phyloP scores from a whole-genome alignment of 192 early-diverging fungal genomes.

The Piromyces finnis region DNA sequence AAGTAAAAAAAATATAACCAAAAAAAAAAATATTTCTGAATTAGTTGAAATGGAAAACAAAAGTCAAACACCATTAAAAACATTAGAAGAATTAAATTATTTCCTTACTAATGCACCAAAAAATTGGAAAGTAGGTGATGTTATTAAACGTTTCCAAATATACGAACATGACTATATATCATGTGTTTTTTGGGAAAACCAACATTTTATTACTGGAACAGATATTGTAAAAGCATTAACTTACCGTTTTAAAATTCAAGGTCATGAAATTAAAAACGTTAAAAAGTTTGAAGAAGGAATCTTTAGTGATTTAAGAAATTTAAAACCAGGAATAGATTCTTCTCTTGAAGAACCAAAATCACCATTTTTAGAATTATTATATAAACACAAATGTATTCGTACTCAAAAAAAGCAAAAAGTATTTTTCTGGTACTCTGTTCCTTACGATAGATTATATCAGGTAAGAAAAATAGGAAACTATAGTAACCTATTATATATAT shows the following conservation, averaged over 20 bases:
- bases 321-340: slow-evolving; percentile 85
- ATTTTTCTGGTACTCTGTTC: slow-evolving; percentile 92
- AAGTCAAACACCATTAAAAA: background rate
- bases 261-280: slow-evolving; percentile 62
- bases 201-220: slow-evolving; percentile 87
- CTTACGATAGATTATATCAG: slow-evolving; percentile 68
- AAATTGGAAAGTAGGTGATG: slow-evolving; percentile 39
- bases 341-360: slow-evolving; percentile 82
- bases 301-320: slow-evolving; percentile 83
- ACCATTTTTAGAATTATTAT: slow-evolving; percentile 82
- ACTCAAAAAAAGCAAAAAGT: slow-evolving; percentile 99
- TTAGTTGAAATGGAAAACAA: background rate
- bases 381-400: slow-evolving; percentile 89
- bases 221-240: slow-evolving; percentile 83
- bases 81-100: background rate
- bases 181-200: slow-evolving; percentile 87
- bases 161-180: slow-evolving; percentile 76
- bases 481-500: no score
- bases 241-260: slow-evolving; percentile 80
- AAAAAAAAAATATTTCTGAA: no score
- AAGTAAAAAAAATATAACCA: no score
- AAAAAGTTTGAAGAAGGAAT: slow-evolving; percentile 99
- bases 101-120: slow-evolving; percentile 48
- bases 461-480: background rate
- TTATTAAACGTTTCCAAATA: slow-evolving; percentile 39